Evolutionary conservation across 1,284 basidiomycete genomes (phyloP).

Genomic region (Ustilago trichophora): DNA sequence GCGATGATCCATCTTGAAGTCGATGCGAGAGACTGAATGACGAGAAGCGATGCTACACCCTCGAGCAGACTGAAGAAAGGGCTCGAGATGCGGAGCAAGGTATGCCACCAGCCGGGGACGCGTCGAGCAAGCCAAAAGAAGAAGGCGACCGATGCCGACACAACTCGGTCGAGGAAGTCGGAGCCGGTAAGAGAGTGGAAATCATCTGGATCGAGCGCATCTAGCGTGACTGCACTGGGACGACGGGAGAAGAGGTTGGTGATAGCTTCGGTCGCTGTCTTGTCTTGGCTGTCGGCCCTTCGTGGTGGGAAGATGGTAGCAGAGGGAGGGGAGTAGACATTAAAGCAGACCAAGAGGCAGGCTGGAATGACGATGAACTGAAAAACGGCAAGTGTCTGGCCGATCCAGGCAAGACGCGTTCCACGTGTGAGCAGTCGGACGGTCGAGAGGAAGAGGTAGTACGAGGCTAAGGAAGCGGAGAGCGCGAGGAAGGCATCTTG

Average conservation of each 20-base stretch:
- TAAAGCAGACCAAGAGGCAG: slow-evolving; percentile 60
- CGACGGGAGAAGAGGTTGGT: slow-evolving; percentile 20
- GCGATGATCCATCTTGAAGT: slow-evolving; percentile 60
- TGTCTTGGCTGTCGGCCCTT: slow-evolving; percentile 17
- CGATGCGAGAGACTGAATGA: slow-evolving; percentile 62
- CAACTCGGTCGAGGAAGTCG: slow-evolving; percentile 14
- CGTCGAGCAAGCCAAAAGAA: slow-evolving; percentile 53
- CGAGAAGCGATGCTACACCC: slow-evolving; percentile 62
- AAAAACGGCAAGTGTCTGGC: slow-evolving; percentile 54
- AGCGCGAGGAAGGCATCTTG: slow-evolving; percentile 64
- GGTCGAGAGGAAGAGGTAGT: slow-evolving; percentile 61
- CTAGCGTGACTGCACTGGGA: background rate
- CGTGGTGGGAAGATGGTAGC: slow-evolving; percentile 42
- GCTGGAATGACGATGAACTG: slow-evolving; percentile 63
- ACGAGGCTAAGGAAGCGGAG: slow-evolving; percentile 61
- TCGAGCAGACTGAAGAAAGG: slow-evolving; percentile 64
- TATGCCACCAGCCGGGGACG: slow-evolving; percentile 62
- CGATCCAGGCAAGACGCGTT: slow-evolving; percentile 52
- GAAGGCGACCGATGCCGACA: slow-evolving; percentile 30
- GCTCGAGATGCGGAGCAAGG: slow-evolving; percentile 55
- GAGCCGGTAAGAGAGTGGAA: slow-evolving; percentile 26
- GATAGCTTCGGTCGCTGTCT: slow-evolving; percentile 28
- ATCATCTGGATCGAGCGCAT: slow-evolving; percentile 5
- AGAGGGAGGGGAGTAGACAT: slow-evolving; percentile 60
- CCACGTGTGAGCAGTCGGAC: slow-evolving; percentile 45